Conservation (phyloP, 2,329 filamentous ascomycete species). For the Cytospora schulzeri region DNA sequence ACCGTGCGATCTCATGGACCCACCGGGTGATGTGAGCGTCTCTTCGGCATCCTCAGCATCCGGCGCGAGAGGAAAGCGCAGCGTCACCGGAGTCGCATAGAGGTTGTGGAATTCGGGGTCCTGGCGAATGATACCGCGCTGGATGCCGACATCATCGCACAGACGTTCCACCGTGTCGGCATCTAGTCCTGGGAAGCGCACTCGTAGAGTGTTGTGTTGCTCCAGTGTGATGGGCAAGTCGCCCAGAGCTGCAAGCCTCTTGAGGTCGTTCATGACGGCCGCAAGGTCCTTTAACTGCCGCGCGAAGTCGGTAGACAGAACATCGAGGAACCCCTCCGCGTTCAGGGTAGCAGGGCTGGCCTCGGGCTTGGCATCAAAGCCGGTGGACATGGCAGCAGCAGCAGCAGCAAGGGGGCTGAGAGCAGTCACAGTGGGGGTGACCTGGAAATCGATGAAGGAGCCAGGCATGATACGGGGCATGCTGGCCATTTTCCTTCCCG, state of each 20-base stretch:
- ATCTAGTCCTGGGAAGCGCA: slow-evolving; percentile 91
- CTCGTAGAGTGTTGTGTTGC: slow-evolving; percentile 66
- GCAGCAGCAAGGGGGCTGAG: slow-evolving; percentile 69
- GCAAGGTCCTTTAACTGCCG: slow-evolving; percentile 83
- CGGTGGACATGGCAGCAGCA: slow-evolving; percentile 48
- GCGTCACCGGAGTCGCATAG: slow-evolving; percentile 70
- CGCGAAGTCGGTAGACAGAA: slow-evolving; percentile 85
- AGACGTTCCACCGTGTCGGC: slow-evolving; percentile 77
- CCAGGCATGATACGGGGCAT: slow-evolving; percentile 64
- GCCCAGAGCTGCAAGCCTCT: slow-evolving; percentile 73
- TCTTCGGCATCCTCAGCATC: slow-evolving; percentile 37
- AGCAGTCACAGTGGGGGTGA: slow-evolving; percentile 88
- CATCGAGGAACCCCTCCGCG: slow-evolving; percentile 80
- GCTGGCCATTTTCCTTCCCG: slow-evolving; percentile 66
- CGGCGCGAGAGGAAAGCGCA: slow-evolving; percentile 86
- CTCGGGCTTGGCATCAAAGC: slow-evolving; percentile 43
- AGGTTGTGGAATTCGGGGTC: slow-evolving; percentile 72
- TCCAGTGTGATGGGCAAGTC: slow-evolving; percentile 81
- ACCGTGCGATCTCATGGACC: slow-evolving; percentile 47
- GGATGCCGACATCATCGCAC: slow-evolving; percentile 84
- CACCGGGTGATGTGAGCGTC: slow-evolving; percentile 49
- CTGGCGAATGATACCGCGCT: slow-evolving; percentile 76
- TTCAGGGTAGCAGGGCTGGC: slow-evolving; percentile 66
- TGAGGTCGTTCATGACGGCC: slow-evolving; percentile 77
- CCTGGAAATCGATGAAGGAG: slow-evolving; percentile 83